phyloP scores from a whole-genome alignment of 2,329 filamentous ascomycete genomes.

The Albophoma yamanashiensis region DNA sequence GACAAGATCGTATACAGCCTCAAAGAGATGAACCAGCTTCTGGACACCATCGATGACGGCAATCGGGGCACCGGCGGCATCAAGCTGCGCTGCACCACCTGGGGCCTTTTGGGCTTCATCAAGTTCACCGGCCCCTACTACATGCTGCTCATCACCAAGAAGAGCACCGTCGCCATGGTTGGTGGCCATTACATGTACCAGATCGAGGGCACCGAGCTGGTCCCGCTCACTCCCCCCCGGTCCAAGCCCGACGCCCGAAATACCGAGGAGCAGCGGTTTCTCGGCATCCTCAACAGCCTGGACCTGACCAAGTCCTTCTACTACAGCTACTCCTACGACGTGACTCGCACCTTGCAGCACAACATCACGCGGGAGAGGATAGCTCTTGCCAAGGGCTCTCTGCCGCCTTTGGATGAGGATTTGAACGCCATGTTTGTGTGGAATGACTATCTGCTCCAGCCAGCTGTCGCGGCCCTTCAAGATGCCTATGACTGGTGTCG shows the following conservation, averaged over 20 bases:
- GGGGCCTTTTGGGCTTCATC: conserved; percentile 92
- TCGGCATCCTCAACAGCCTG: conserved; percentile 80
- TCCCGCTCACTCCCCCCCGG: conserved; percentile 71
- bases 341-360: conserved; percentile 82
- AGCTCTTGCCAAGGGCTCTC: conserved; percentile 53
- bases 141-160: conserved; percentile 93
- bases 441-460: conserved; percentile 82
- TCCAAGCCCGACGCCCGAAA: conserved; percentile 70
- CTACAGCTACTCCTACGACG: conserved; percentile 96
- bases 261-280: conserved; percentile 79
- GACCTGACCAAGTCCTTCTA: conserved; percentile 91
- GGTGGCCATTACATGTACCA: conserved; percentile 95
- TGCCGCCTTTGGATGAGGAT: conserved; percentile 48
- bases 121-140: conserved; percentile 93
- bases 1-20: conserved; percentile 93
- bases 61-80: conserved; percentile 86
- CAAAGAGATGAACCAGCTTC: conserved; percentile 83
- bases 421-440: conserved; percentile 97
- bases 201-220: conserved; percentile 84
- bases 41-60: conserved; percentile 90
- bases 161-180: conserved; percentile 90
- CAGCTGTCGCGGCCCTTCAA: conserved; percentile 58
- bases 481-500: conserved; percentile 93
- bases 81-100: conserved; percentile 79
- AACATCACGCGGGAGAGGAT: conserved; percentile 78